Evolutionary conservation across 768 basidiomycete genomes (phyloP), one percentile per base, ranked within the genome.

Genomic region (Boletus patriciae): DNA sequence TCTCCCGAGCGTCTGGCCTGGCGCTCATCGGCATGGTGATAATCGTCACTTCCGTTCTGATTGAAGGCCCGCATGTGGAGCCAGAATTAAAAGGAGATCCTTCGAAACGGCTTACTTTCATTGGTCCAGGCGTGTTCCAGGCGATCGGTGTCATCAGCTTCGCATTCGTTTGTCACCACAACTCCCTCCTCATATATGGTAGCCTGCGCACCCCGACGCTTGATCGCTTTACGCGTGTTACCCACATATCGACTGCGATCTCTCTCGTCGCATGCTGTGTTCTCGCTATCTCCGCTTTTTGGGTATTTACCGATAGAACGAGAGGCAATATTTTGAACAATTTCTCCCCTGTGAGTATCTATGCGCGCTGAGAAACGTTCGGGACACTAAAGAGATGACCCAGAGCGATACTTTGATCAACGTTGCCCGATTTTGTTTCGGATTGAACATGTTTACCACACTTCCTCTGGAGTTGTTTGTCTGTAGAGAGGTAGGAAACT

Each of bases 321-420:
- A 83, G 86, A 71, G 96, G 96, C n/a, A 99, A 99, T 66, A 92
- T 98, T 51, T 75, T 99, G 61, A 98, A 98, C 73, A 98, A 98
- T 71, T 98, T 98, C 64, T 80, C 90, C 15, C 73, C 79, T 45
- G 93, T 91, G 63, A 60, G 78, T 60, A 23, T 52, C 33, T 10
- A 16, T 57, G 18, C 47, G 18, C 47, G 0, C 15, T 9, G 4
- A 21, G 18, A n/a, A 33, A 34, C 45, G 3, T 58, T 50, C 27
- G 37, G 45, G 47, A 46, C 3, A n/a, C 60, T 61, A 50, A 53
- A 21, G n/a, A 46, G n/a, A 50, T 6, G 54, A 19, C 7, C 10
- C 65, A 90, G 85, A 79, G 81, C 60, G 92, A 96, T 66, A 83
- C 86, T n/a, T 64, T 98, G 55, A 97, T 98, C 75, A 98, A 98